These are phyloP conservation scores for Naganishia liquefaciens DNA, from an alignment of 1,284 basidiomycete species.

Conservation along the genomic window DNA sequence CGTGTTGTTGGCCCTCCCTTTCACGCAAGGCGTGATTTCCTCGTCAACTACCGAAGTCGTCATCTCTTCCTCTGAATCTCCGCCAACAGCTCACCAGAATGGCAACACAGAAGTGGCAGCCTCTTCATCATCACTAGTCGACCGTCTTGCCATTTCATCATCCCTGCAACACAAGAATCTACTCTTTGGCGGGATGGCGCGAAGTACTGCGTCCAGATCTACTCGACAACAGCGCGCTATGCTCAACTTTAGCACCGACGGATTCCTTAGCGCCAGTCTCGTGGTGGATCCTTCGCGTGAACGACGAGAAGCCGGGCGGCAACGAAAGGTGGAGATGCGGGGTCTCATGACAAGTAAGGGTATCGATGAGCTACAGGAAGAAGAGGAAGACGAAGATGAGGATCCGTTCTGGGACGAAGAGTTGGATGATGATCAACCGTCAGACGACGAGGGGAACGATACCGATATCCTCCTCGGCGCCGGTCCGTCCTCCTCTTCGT, in stretches of 20 bases:
- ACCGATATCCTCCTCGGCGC: slow-evolving; percentile 2
- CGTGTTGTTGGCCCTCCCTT: slow-evolving; percentile 11
- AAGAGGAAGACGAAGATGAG: slow-evolving; percentile 41
- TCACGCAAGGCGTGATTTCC: slow-evolving; percentile 21
- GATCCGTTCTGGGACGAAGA: slow-evolving; percentile 30
- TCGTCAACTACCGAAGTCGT: slow-evolving; percentile 15
- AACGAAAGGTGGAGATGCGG: slow-evolving; percentile 6
- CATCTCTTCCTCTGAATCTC: slow-evolving; percentile 1
- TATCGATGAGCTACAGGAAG: slow-evolving; percentile 33
- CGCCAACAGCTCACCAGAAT: slow-evolving; percentile 4
- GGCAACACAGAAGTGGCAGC: background rate
- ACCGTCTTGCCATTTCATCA: slow-evolving; percentile 15
- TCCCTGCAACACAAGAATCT: slow-evolving; percentile 1
- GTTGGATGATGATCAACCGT: slow-evolving; percentile 37
- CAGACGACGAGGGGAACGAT: slow-evolving; percentile 30
- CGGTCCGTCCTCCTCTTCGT: slow-evolving; percentile 29
- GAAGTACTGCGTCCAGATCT: slow-evolving; percentile 15
- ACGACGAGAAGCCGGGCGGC: slow-evolving; percentile 13
- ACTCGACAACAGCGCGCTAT: slow-evolving; percentile 22
- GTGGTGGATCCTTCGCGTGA: slow-evolving; percentile 18
- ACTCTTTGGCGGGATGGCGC: slow-evolving; percentile 5
- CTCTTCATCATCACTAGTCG: background rate
- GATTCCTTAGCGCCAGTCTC: slow-evolving; percentile 21
- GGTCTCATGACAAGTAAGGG: slow-evolving; percentile 5
- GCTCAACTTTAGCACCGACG: slow-evolving; percentile 22